Percentiles rank a stretch among this genome's conserved stretches.
Conservation (phyloP, 2,329 filamentous ascomycete genomes). For the Pleoardoris graminearum region DNA sequence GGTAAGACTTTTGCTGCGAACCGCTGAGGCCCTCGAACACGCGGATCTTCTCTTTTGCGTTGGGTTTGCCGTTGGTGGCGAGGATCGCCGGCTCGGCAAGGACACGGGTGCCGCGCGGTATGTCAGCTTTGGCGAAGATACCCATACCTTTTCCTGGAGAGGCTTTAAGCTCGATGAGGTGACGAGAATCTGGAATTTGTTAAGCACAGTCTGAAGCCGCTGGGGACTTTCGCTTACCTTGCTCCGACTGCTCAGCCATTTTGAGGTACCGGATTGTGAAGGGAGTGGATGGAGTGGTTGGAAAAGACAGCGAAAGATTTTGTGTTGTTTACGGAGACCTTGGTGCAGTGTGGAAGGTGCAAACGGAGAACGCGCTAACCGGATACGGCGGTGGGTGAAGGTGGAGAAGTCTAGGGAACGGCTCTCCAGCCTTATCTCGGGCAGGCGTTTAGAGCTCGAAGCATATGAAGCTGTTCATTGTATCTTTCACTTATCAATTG, state of each 20-base stretch:
- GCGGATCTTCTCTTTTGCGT: conserved; percentile 4
- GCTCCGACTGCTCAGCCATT: neutral
- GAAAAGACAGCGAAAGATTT: too few species aligned
- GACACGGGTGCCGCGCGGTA: conserved; percentile 37
- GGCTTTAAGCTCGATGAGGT: conserved; percentile 20
- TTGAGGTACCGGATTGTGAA: neutral
- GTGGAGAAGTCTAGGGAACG: too few species aligned
- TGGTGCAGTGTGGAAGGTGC: too few species aligned
- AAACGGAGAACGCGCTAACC: too few species aligned
- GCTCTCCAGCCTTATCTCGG: too few species aligned
- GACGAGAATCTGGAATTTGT: conserved; percentile 3
- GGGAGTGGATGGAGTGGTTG: too few species aligned
- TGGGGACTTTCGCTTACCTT: neutral
- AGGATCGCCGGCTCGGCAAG: conserved; percentile 36
- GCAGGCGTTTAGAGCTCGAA: too few species aligned
- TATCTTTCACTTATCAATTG: too few species aligned
- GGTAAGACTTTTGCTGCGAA: conserved; percentile 4
- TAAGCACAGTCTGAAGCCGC: neutral
- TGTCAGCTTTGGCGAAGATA: conserved; percentile 34
- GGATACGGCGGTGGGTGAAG: too few species aligned
- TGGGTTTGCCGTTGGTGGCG: conserved; percentile 13
- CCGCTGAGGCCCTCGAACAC: conserved; percentile 9
- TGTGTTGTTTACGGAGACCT: too few species aligned
- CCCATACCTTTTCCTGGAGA: conserved; percentile 40
- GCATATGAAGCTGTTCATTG: too few species aligned